phyloP scores from a whole-genome alignment of 768 basidiomycete species.

The Termitomyces sp. region DNA sequence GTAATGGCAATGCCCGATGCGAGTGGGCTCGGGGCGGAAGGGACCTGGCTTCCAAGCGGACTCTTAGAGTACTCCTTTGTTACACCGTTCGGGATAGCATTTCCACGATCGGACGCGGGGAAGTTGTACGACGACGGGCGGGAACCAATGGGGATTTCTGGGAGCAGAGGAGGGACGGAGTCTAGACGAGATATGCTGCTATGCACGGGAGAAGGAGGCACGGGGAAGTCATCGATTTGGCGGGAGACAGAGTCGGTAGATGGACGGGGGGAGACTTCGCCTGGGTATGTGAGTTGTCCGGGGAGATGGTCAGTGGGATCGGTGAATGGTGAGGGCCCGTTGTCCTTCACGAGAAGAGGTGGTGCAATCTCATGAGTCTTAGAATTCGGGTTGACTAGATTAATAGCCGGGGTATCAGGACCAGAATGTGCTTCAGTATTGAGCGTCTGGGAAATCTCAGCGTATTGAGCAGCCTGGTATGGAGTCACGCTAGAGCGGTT shows the following conservation, averaged over 20 bases:
- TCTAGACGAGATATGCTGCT: slow-evolving; percentile 38
- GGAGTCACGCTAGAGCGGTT: slow-evolving; percentile 68
- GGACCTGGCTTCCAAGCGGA: slow-evolving; percentile 27
- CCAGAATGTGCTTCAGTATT: slow-evolving; percentile 36
- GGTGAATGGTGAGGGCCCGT: slow-evolving; percentile 22
- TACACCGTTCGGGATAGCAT: slow-evolving; percentile 10
- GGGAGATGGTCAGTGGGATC: background rate
- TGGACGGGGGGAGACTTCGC: slow-evolving; percentile 5
- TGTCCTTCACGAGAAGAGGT: slow-evolving; percentile 7
- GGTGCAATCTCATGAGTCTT: background rate
- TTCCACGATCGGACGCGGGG: slow-evolving; percentile 9
- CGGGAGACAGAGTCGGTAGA: slow-evolving; percentile 14
- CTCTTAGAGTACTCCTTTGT: slow-evolving; percentile 12
- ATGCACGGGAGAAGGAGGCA: slow-evolving; percentile 32
- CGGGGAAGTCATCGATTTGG: slow-evolving; percentile 32
- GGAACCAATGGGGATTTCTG: slow-evolving; percentile 45
- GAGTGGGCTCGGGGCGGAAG: slow-evolving; percentile 35
- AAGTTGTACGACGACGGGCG: slow-evolving; percentile 22
- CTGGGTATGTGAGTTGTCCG: slow-evolving; percentile 1
- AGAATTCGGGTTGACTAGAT: slow-evolving; percentile 13
- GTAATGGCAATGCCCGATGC: slow-evolving; percentile 28
- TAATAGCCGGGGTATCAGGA: slow-evolving; percentile 26
- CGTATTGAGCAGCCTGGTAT: slow-evolving; percentile 73
- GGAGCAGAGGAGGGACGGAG: slow-evolving; percentile 49
- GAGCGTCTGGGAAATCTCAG: slow-evolving; percentile 60